A percentile compares a stretch with the other conserved stretches of the same genome.
Conservation (phyloP, 495 filamentous ascomycete species). For the Bombardia bombarda region DNA sequence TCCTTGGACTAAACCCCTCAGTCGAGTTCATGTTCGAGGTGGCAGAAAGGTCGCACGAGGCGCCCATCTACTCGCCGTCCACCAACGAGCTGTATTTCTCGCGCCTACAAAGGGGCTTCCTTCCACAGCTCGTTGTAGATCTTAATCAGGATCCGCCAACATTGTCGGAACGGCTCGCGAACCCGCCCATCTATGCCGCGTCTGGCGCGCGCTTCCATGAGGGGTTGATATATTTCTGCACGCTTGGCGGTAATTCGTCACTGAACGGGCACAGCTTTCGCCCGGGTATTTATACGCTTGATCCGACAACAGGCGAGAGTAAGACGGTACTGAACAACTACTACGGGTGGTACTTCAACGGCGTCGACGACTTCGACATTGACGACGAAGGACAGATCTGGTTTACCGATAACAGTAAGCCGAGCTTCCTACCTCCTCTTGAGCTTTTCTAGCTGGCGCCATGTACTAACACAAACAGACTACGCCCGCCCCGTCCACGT, state of each 20-base stretch:
- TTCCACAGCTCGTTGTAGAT: neutral
- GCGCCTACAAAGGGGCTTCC: neutral
- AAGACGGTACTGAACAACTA: neutral
- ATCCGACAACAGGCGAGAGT: neutral
- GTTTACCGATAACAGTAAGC: neutral
- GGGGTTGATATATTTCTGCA: neutral
- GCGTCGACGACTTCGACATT: neutral
- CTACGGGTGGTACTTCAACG: neutral
- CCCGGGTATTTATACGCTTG: neutral
- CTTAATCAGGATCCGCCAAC: neutral
- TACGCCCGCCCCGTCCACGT: neutral
- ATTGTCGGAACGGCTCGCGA: neutral
- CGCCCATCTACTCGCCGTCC: neutral
- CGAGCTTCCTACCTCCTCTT: neutral
- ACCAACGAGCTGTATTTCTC: neutral
- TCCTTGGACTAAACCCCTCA: neutral
- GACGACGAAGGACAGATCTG: neutral
- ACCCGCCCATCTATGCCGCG: neutral
- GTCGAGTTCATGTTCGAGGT: neutral
- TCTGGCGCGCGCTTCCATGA: neutral
- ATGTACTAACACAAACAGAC: no score
- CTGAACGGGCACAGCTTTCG: neutral
- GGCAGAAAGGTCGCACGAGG: neutral
- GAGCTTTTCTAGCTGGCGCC: no score
- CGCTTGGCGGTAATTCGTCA: neutral